A percentile compares a stretch with the other conserved stretches of the same genome.
phyloP scores from a whole-genome alignment of 345 rosid genomes.

The Eucalyptus cladocalyx region DNA sequence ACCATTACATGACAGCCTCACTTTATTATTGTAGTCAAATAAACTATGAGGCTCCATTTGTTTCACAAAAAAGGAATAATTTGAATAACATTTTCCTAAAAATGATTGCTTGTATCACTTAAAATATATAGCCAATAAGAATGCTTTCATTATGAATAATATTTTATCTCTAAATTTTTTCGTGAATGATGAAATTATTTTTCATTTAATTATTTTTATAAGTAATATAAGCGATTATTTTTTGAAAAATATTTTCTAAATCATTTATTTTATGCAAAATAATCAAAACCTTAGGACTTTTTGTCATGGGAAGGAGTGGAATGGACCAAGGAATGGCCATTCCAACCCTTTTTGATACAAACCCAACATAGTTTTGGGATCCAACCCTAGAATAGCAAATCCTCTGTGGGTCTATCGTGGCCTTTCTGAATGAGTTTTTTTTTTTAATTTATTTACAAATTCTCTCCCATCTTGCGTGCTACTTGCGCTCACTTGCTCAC shows the following conservation, averaged over 20 bases:
- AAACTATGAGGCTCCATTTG: not conserved
- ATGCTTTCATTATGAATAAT: not conserved
- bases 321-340: not conserved
- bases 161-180: too few species aligned
- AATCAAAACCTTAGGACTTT: not conserved
- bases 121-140: not conserved
- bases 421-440: not conserved
- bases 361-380: not conserved
- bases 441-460: not conserved
- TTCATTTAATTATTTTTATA: too few species aligned
- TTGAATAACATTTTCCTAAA: too few species aligned
- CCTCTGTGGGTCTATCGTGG: not conserved
- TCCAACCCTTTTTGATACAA: not conserved
- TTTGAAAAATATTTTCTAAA: too few species aligned
- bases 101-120: not conserved
- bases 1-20: not conserved
- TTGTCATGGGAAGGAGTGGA: not conserved
- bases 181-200: fast-evolving
- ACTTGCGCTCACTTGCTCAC: not conserved
- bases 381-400: not conserved
- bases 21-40: not conserved
- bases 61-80: too few species aligned
- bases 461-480: not conserved
- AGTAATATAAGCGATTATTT: too few species aligned
- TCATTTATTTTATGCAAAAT: not conserved